These are phyloP conservation scores for Trypanosoma mega DNA, from an alignment of 208 protist species.

Conservation along the genomic window DNA sequence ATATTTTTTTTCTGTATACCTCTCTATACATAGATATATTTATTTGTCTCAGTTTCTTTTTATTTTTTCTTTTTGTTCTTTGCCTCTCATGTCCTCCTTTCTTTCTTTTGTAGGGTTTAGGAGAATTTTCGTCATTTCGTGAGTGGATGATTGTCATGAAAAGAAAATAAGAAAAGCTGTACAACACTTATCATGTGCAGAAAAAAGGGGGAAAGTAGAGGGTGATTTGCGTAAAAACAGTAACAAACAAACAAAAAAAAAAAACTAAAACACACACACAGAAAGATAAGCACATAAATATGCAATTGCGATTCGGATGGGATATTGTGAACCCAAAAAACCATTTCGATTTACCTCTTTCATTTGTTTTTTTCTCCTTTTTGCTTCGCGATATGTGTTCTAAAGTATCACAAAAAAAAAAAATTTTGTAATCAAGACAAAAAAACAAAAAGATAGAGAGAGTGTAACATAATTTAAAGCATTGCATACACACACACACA, in stretches of 20 bases:
- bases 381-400: slow-evolving; percentile 8
- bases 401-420: slow-evolving; percentile 17
- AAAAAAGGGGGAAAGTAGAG: not conserved
- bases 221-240: not conserved
- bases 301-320: too few species aligned
- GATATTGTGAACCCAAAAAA: slow-evolving; percentile 11
- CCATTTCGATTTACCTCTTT: not conserved
- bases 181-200: too few species aligned
- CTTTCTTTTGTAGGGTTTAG: too few species aligned
- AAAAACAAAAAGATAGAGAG: too few species aligned
- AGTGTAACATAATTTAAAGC: too few species aligned
- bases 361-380: not conserved
- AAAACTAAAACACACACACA: too few species aligned
- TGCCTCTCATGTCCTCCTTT: slow-evolving; percentile 7
- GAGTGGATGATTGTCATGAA: too few species aligned
- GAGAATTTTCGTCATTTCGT: too few species aligned
- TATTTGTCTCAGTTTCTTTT: slow-evolving; percentile 6
- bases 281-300: too few species aligned
- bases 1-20: not conserved
- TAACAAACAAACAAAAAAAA: slow-evolving; percentile 13
- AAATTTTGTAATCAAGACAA: too few species aligned
- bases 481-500: too few species aligned
- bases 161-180: too few species aligned
- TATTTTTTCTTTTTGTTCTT: slow-evolving; percentile 10
- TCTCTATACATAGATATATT: not conserved